These are phyloP conservation scores for Vitis hybrid DNA, from an alignment of 177 flowering plant genomes.

Conservation along the genomic window DNA sequence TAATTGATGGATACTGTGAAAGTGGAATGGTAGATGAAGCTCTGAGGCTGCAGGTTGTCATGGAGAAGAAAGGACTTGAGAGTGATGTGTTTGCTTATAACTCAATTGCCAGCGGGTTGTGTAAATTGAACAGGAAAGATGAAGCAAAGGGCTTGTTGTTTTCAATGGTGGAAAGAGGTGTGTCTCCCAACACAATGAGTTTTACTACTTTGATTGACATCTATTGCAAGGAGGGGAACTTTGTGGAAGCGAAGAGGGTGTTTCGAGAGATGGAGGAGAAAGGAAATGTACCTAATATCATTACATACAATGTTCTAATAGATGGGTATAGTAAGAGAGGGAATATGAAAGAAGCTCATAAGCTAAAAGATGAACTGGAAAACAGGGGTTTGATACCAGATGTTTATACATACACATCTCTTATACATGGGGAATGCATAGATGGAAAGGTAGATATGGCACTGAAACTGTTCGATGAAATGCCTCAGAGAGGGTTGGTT, in stretches of 20 bases:
- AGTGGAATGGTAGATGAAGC: conserved; percentile 42
- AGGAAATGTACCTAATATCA: conserved; percentile 46
- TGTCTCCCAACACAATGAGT: conserved; percentile 41
- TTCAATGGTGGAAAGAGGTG: conserved; percentile 54
- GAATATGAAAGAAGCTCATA: conserved; percentile 58
- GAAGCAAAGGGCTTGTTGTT: conserved; percentile 44
- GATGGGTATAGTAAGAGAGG: conserved; percentile 71
- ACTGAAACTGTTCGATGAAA: conserved; percentile 51
- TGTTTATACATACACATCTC: conserved; percentile 67
- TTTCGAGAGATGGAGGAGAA: conserved; percentile 60
- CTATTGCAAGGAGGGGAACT: conserved; percentile 70
- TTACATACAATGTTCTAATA: conserved; percentile 71
- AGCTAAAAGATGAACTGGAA: conserved; percentile 59
- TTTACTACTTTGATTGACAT: conserved; percentile 67
- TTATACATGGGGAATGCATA: conserved; percentile 72
- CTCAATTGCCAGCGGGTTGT: conserved; percentile 31
- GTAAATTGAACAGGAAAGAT: conserved; percentile 22
- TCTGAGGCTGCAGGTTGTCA: conserved; percentile 15
- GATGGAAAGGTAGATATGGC: conserved; percentile 64
- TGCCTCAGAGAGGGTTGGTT: conserved; percentile 41
- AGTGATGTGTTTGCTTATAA: conserved; percentile 29
- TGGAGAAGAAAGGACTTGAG: conserved; percentile 35
- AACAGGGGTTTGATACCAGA: conserved; percentile 51
- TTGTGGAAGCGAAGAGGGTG: conserved; percentile 60
- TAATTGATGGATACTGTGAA: conserved; percentile 41